A percentile compares a stretch with the other conserved stretches of the same genome.
Conservation (phyloP, 352 stramenopile species). For the Thraustotheca clavata region DNA sequence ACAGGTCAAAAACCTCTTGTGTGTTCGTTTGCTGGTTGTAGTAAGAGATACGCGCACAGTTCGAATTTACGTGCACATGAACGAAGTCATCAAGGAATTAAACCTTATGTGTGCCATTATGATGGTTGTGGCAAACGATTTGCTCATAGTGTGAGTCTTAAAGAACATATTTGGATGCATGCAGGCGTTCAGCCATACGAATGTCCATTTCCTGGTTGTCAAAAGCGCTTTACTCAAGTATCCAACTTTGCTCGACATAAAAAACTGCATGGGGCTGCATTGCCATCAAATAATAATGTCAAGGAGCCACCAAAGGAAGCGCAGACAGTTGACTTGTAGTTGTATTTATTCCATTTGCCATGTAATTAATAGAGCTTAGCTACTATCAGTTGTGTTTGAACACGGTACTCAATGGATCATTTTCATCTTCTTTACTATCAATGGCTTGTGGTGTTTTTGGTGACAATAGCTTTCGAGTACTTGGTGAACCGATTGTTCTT, state of each 20-base stretch:
- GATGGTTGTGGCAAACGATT: conserved; percentile 86
- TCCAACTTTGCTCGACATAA: conserved; percentile 84
- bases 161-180: conserved; percentile 90
- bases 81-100: conserved; percentile 83
- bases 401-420: conserved; percentile 13
- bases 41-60: conserved; percentile 85
- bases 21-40: conserved; percentile 78
- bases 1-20: conserved; percentile 86
- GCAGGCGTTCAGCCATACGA: conserved; percentile 85
- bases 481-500: conserved; percentile 3
- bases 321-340: background rate
- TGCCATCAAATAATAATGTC: conserved; percentile 19
- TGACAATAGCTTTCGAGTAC: background rate
- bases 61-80: conserved; percentile 88
- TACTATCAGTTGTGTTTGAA: conserved; percentile 2
- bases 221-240: conserved; percentile 87
- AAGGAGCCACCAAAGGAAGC: background rate
- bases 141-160: conserved; percentile 84
- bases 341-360: background rate
- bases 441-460: background rate
- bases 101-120: conserved; percentile 88
- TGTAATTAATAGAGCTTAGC: background rate
- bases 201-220: conserved; percentile 82
- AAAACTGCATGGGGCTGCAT: conserved; percentile 48
- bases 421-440: background rate